A percentile compares a stretch with the other conserved stretches of the same genome.
Evolutionary conservation across 1,284 basidiomycete genomes (phyloP).

Genomic region (Ustilago loliicola): DNA sequence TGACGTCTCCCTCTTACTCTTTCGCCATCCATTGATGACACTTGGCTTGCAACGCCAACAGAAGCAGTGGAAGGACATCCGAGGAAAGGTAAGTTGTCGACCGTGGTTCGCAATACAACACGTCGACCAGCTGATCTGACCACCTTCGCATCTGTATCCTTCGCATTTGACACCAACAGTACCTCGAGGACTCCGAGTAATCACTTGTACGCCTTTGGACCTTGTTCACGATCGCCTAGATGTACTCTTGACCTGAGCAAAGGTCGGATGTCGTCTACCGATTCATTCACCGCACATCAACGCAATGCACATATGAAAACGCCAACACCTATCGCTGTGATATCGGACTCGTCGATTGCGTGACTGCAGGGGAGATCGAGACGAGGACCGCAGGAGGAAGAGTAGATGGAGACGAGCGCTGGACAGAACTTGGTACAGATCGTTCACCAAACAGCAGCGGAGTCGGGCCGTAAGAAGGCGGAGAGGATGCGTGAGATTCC

Average conservation of each 20-base stretch:
- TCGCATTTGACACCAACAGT: slow-evolving; percentile 19
- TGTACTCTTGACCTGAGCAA: neutral
- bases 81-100: slow-evolving; percentile 46
- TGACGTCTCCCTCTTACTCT: slow-evolving; percentile 7
- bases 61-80: slow-evolving; percentile 67
- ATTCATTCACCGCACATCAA: neutral
- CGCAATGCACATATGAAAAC: slow-evolving; percentile 20
- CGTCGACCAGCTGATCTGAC: slow-evolving; percentile 6
- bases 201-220: neutral
- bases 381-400: neutral
- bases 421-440: neutral
- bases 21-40: neutral
- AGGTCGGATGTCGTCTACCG: neutral
- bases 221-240: neutral
- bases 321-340: neutral
- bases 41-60: slow-evolving; percentile 22
- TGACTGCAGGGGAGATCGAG: neutral
- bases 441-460: neutral
- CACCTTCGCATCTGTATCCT: neutral
- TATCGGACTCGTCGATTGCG: neutral
- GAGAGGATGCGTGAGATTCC: neutral
- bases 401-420: neutral
- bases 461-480: neutral
- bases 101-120: neutral
- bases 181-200: slow-evolving; percentile 51